Percentiles rank a stretch among this genome's conserved stretches.
These are phyloP conservation scores for Zasmidium citrigriseum DNA, from an alignment of 2,329 filamentous ascomycete genomes.

Conservation along the genomic window DNA sequence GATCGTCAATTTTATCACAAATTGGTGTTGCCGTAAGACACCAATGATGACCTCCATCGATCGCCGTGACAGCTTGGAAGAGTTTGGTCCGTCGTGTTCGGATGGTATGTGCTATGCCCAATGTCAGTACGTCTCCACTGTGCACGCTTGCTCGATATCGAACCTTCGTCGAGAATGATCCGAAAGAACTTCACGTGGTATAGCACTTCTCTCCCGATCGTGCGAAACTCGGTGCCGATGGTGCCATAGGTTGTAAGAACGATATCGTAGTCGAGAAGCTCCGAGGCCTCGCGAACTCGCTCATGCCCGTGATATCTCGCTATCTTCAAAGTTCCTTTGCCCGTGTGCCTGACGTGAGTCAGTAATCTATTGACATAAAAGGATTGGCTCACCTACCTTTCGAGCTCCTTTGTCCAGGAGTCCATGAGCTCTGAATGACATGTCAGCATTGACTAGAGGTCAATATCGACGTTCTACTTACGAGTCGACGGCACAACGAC, in stretches of 20 bases:
- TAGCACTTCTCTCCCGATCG: background rate
- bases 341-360: background rate
- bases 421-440: background rate
- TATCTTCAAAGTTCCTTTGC: background rate
- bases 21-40: slow-evolving; percentile 2
- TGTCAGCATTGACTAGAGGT: background rate
- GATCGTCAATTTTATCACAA: background rate
- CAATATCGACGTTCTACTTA: background rate
- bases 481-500: slow-evolving; percentile 9
- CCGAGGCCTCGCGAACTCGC: background rate
- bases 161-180: background rate
- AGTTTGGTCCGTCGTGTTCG: slow-evolving; percentile 2
- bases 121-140: too few relatives aligned
- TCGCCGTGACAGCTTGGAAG: slow-evolving; percentile 2
- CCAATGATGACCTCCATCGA: slow-evolving; percentile 2
- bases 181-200: background rate
- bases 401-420: background rate
- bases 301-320: background rate
- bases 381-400: background rate
- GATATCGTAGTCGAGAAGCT: background rate
- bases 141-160: background rate
- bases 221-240: background rate
- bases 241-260: background rate
- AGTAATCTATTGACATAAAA: background rate
- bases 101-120: background rate